Conservation (phyloP, 768 basidiomycete species). For the Suillus variegatus region DNA sequence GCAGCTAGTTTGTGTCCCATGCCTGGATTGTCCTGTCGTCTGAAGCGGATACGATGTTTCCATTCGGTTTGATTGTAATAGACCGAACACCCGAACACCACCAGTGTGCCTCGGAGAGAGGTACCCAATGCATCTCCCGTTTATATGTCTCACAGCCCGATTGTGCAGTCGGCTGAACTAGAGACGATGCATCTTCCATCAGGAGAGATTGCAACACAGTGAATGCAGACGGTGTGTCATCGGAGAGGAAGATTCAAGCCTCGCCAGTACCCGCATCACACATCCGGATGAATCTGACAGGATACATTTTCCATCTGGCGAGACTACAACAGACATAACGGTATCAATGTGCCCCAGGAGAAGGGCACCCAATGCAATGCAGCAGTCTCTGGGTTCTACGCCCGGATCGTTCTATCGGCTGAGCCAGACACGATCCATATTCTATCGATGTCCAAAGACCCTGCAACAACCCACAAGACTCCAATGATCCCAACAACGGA, state of each 20-base stretch:
- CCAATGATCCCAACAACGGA: background rate
- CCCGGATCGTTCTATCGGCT: background rate
- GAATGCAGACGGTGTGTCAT: background rate
- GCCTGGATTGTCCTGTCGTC: no score
- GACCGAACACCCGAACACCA: no score
- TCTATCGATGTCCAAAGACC: background rate
- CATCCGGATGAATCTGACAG: slow-evolving; percentile 19
- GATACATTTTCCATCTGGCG: slow-evolving; percentile 1
- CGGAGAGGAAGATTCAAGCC: background rate
- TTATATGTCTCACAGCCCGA: background rate
- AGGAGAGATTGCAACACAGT: no score
- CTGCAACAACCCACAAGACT: background rate
- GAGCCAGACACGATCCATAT: background rate
- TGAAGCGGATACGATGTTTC: no score
- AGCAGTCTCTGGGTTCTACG: slow-evolving; percentile 23
- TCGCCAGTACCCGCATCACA: slow-evolving; percentile 14
- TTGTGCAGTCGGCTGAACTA: background rate
- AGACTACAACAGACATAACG: background rate
- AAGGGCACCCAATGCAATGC: slow-evolving; percentile 13
- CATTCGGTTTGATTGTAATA: no score
- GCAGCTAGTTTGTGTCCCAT: no score
- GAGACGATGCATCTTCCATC: background rate
- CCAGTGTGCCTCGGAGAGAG: background rate
- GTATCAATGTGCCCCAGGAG: slow-evolving; percentile 5
- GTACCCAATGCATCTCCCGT: no score